Conservation (phyloP, 228 moss, liverwort and hornwort species). For the Sphagnum fallax region DNA sequence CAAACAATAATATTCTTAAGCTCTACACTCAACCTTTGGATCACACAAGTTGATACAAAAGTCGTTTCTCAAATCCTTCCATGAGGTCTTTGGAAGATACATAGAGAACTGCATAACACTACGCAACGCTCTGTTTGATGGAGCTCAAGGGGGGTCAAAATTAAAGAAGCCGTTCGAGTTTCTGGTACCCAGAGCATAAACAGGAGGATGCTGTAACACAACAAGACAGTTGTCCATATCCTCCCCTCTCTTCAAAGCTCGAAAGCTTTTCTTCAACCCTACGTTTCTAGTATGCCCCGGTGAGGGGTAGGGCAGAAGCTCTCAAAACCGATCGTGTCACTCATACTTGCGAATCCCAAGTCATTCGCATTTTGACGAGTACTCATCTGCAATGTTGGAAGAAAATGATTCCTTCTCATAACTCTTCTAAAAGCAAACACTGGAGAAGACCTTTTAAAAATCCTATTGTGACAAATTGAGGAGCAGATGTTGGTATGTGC, state of each 20-base stretch:
- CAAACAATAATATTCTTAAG: too few species aligned
- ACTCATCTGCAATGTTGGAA: too few species aligned
- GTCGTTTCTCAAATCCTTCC: too few species aligned
- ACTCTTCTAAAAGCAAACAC: too few species aligned
- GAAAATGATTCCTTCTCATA: too few species aligned
- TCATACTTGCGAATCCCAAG: constrained; percentile 33
- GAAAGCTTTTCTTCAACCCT: constrained; percentile 50
- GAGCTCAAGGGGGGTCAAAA: constrained; percentile 77
- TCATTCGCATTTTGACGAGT: too few species aligned
- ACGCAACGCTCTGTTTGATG: constrained; percentile 90
- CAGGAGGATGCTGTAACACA: constrained; percentile 76
- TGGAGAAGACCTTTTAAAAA: too few species aligned
- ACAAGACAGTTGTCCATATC: constrained; percentile 42
- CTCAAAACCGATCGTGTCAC: constrained; percentile 57
- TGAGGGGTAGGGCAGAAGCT: constrained; percentile 59
- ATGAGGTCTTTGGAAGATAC: too few species aligned
- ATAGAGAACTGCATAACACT: constrained; percentile 22
- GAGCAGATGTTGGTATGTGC: too few species aligned
- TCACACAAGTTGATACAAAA: too few species aligned
- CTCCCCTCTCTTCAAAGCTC: constrained; percentile 32
- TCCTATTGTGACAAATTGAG: too few species aligned
- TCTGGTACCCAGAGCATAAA: constrained; percentile 79
- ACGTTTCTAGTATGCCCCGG: constrained; percentile 77
- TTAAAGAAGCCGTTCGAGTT: constrained; percentile 64
- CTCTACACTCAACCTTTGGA: too few species aligned